A percentile compares a stretch with the other conserved stretches of the same genome.
Evolutionary conservation across 2,329 filamentous ascomycete species (phyloP).

Genomic region (Zymoseptoria tritici): DNA sequence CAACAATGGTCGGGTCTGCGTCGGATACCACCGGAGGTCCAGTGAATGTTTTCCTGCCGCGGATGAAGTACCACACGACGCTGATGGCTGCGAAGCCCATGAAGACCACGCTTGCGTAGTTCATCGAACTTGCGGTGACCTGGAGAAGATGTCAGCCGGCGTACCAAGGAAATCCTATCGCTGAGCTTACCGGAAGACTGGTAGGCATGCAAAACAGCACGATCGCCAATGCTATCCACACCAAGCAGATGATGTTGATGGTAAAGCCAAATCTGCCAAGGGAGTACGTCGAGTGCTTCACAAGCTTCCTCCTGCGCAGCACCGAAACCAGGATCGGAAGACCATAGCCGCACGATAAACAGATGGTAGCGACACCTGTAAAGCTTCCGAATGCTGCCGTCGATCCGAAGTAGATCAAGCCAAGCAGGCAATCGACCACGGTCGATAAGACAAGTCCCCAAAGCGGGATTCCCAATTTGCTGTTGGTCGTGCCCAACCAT

Average conservation of each 20-base stretch:
- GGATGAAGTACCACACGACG: slow-evolving; percentile 29
- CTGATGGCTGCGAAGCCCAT: slow-evolving; percentile 28
- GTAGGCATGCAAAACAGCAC: slow-evolving; percentile 69
- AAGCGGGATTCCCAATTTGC: slow-evolving; percentile 60
- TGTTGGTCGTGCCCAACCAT: slow-evolving; percentile 48
- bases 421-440: slow-evolving; percentile 60
- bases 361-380: slow-evolving; percentile 73
- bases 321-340: slow-evolving; percentile 67
- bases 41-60: slow-evolving; percentile 29
- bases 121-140: slow-evolving; percentile 35
- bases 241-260: slow-evolving; percentile 61
- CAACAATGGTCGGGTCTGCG: slow-evolving; percentile 21
- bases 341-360: slow-evolving; percentile 66
- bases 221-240: slow-evolving; percentile 63
- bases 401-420: slow-evolving; percentile 72
- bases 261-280: slow-evolving; percentile 60
- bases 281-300: slow-evolving; percentile 60
- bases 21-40: slow-evolving; percentile 29
- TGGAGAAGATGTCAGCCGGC: slow-evolving; percentile 3
- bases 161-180: slow-evolving; percentile 3
- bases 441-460: slow-evolving; percentile 63
- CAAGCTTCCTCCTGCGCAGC: slow-evolving; percentile 56
- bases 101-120: slow-evolving; percentile 31
- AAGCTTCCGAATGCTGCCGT: slow-evolving; percentile 72
- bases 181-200: slow-evolving; percentile 30